Evolutionary conservation across 192 early-diverging fungal genomes (phyloP).

Genomic region (Dimargaris xerosporica): DNA sequence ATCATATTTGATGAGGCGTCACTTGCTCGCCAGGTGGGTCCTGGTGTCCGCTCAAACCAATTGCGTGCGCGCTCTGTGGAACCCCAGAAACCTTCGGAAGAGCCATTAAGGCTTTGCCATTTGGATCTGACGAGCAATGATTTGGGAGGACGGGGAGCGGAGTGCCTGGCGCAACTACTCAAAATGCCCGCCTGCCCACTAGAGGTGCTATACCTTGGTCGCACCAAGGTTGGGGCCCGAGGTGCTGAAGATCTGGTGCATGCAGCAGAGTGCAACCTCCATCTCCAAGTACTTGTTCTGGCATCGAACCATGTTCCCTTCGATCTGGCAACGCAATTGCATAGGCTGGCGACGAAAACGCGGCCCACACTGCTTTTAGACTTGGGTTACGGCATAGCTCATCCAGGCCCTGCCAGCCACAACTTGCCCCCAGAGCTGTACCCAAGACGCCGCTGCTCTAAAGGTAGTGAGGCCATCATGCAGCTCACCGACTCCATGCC

Average conservation of each 20-base stretch:
- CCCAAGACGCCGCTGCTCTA: not conserved
- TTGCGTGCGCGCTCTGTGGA: too few relatives aligned
- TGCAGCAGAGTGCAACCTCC: slow-evolving; percentile 10
- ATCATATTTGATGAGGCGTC: too few relatives aligned
- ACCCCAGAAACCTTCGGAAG: too few relatives aligned
- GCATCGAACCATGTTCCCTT: not conserved
- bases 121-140: slow-evolving; percentile 13
- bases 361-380: not conserved
- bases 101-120: slow-evolving; percentile 1
- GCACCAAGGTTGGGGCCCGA: slow-evolving; percentile 10
- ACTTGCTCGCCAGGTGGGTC: too few relatives aligned
- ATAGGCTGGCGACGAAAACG: not conserved
- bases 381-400: not conserved
- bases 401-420: not conserved
- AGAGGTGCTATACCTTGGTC: not conserved
- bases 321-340: not conserved
- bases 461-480: not conserved
- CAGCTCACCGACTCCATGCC: not conserved
- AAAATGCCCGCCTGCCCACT: not conserved
- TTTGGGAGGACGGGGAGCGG: not conserved
- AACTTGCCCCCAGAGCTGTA: not conserved
- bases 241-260: slow-evolving; percentile 13
- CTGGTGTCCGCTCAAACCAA: too few relatives aligned
- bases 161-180: not conserved
- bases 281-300: not conserved